phyloP scores from a whole-genome alignment of 2,329 filamentous ascomycete genomes.

The Lanzia echinophila region DNA sequence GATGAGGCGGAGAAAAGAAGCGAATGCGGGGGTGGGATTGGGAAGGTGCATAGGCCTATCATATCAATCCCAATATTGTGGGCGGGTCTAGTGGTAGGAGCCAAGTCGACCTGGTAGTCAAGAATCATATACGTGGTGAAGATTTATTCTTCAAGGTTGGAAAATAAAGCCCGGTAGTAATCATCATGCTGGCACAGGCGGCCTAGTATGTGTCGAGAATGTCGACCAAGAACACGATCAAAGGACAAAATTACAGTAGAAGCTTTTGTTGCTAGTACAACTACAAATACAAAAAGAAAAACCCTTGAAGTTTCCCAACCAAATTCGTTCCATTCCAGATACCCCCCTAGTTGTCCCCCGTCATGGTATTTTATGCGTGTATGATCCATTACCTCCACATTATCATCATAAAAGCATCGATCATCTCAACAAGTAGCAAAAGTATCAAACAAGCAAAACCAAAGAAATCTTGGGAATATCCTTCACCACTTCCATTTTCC shows the following conservation, averaged over 20 bases:
- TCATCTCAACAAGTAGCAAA: background rate
- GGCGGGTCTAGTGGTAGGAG: too few species aligned
- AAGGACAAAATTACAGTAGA: background rate
- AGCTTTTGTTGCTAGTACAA: background rate
- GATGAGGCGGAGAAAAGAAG: too few species aligned
- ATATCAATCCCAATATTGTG: too few species aligned
- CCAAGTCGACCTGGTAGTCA: too few species aligned
- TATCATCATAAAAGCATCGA: conserved; percentile 4
- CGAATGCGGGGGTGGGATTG: too few species aligned
- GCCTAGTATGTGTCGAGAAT: too few species aligned
- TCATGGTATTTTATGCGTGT: background rate
- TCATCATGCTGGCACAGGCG: too few species aligned
- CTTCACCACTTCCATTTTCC: conserved; percentile 16
- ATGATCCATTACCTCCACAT: conserved; percentile 10
- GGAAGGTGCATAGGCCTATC: too few species aligned
- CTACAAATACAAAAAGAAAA: background rate
- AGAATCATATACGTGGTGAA: too few species aligned
- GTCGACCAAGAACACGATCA: background rate
- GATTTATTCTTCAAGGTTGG: too few species aligned
- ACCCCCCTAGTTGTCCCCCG: background rate
- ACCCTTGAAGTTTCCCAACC: background rate
- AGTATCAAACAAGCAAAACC: conserved; percentile 12
- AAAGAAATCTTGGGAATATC: conserved; percentile 25
- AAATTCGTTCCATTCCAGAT: conserved; percentile 8
- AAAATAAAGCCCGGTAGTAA: too few species aligned